These are phyloP conservation scores for Prunus fruticosa DNA, from an alignment of 306 rosid genomes.

Conservation along the genomic window DNA sequence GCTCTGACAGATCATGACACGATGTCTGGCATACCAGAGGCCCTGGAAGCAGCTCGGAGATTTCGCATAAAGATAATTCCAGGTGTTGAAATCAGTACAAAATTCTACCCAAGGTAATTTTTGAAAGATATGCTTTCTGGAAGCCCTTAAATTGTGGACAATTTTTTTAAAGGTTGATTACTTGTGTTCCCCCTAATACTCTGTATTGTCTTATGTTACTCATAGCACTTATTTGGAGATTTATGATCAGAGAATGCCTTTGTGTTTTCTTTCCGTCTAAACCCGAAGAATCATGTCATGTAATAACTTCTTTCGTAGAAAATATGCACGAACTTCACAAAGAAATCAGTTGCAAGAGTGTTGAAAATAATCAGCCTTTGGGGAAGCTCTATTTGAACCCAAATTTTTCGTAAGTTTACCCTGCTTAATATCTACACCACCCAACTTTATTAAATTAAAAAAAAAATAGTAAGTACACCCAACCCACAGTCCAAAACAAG, in stretches of 20 bases:
- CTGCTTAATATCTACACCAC: no score
- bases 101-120: constrained; percentile 66
- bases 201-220: background rate
- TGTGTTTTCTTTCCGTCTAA: background rate
- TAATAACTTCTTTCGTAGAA: background rate
- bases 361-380: background rate
- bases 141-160: background rate
- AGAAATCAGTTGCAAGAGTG: background rate
- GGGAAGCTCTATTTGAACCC: no score
- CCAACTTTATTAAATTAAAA: no score
- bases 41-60: constrained; percentile 74
- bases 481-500: no score
- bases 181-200: background rate
- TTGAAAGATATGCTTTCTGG: constrained; percentile 1
- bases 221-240: background rate
- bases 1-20: constrained; percentile 99
- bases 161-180: background rate
- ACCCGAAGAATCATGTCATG: background rate
- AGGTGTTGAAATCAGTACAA: constrained; percentile 92
- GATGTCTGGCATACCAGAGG: constrained; percentile 91
- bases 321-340: background rate
- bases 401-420: no score
- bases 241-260: background rate
- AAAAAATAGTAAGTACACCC: no score
- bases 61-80: constrained; percentile 93